Evolutionary conservation across 495 filamentous ascomycete genomes (phyloP).

Genomic region (Penicillium malachiteum): DNA sequence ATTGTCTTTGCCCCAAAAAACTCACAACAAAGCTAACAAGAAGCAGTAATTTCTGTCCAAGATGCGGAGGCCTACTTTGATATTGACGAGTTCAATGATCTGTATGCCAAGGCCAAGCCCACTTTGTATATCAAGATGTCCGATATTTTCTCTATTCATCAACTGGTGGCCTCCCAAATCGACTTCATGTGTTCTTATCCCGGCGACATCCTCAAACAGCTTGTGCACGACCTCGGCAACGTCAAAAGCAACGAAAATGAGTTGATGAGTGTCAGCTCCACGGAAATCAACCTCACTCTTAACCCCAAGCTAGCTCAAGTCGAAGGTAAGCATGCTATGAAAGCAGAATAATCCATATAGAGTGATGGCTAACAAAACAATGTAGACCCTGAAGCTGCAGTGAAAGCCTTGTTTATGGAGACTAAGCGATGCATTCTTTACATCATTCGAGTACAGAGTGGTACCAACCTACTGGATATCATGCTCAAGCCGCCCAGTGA

Average conservation of each 20-base stretch:
- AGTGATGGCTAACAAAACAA: slow-evolving; percentile 4
- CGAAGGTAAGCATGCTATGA: slow-evolving; percentile 52
- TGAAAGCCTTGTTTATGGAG: slow-evolving; percentile 94
- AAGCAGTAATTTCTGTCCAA: slow-evolving; percentile 73
- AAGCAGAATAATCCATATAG: no score
- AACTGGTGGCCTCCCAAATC: slow-evolving; percentile 77
- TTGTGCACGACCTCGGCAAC: slow-evolving; percentile 88
- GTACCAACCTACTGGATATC: slow-evolving; percentile 89
- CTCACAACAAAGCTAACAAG: slow-evolving; percentile 20
- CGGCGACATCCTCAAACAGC: slow-evolving; percentile 88
- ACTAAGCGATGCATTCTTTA: slow-evolving; percentile 97
- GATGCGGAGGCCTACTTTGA: slow-evolving; percentile 90
- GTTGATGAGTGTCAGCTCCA: slow-evolving; percentile 78
- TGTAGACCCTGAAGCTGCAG: slow-evolving; percentile 80
- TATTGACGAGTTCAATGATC: slow-evolving; percentile 97
- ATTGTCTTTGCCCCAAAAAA: slow-evolving; percentile 1
- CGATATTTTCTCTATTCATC: slow-evolving; percentile 96
- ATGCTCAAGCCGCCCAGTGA: slow-evolving; percentile 82
- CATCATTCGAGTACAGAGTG: slow-evolving; percentile 94
- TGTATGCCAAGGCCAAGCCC: slow-evolving; percentile 92
- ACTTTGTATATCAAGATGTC: slow-evolving; percentile 98
- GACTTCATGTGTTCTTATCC: slow-evolving; percentile 69
- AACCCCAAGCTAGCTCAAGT: slow-evolving; percentile 88
- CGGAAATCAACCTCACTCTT: slow-evolving; percentile 88
- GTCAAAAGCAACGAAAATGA: slow-evolving; percentile 95